Evolutionary conservation across 139 green algal genomes (phyloP).

Genomic region (Ulvella scutata): DNA sequence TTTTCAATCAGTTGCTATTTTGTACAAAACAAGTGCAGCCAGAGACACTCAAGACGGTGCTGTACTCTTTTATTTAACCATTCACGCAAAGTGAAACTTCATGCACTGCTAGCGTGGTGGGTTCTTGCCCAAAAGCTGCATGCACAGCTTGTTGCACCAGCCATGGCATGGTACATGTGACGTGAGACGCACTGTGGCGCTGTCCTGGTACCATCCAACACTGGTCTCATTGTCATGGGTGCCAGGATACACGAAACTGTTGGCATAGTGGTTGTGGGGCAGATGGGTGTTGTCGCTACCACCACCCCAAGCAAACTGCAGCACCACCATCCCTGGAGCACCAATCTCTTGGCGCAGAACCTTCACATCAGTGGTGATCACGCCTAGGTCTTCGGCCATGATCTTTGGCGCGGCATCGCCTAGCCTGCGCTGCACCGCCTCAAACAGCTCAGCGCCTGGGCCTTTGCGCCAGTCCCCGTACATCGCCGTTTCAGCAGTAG

Average conservation of each 20-base stretch:
- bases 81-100: no score
- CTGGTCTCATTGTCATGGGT: conserved; percentile 97
- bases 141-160: no score
- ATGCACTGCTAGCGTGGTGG: no score
- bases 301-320: conserved; percentile 94
- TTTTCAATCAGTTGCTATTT: no score
- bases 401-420: conserved; percentile 45
- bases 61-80: no score
- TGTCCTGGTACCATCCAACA: conserved; percentile 61
- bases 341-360: conserved; percentile 63
- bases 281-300: conserved; percentile 82
- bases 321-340: conserved; percentile 92
- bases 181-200: conserved; percentile 5
- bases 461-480: conserved; percentile 56
- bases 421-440: conserved; percentile 22
- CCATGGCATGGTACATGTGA: no score
- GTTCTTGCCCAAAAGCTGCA: no score
- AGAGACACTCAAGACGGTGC: no score
- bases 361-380: conserved; percentile 92
- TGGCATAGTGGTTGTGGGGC: conserved; percentile 91
- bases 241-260: conserved; percentile 62
- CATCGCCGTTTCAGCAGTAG: conserved; percentile 75
- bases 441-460: conserved; percentile 51
- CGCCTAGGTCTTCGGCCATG: conserved; percentile 90
- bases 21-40: no score